Conservation (phyloP, 257 asterid genomes). For the Paulownia fortunei region DNA sequence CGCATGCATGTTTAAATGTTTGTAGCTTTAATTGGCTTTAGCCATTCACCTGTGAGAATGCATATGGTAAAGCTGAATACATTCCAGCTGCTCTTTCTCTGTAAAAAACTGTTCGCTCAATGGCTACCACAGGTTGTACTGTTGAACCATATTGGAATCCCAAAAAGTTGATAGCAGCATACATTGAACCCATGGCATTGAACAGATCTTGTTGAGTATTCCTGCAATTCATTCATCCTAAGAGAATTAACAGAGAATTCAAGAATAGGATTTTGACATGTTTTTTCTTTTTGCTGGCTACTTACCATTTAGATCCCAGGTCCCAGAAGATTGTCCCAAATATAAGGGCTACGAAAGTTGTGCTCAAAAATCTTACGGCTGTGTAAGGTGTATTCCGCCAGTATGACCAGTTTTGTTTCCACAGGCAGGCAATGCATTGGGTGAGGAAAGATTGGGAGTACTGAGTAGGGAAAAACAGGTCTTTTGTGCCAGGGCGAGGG, state of each 20-base stretch:
- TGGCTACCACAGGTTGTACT: constrained; percentile 78
- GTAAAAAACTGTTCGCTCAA: constrained; percentile 83
- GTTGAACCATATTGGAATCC: constrained; percentile 71
- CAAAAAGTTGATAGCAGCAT: constrained; percentile 58
- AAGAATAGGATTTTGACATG: neutral
- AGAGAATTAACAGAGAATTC: neutral
- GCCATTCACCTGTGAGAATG: constrained; percentile 63
- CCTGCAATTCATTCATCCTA: constrained; percentile 37
- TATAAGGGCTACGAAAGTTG: constrained; percentile 57
- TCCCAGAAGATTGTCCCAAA: constrained; percentile 86
- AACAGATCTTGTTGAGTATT: constrained; percentile 53
- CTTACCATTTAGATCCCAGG: constrained; percentile 67
- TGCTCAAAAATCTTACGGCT: constrained; percentile 67
- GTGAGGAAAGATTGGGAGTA: constrained; percentile 62
- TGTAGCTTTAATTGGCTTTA: neutral
- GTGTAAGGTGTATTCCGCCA: constrained; percentile 81
- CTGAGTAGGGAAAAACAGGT: constrained; percentile 54
- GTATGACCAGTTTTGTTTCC: constrained; percentile 81
- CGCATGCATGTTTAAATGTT: neutral
- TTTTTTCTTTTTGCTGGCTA: neutral
- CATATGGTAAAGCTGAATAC: constrained; percentile 85
- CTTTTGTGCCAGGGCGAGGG: constrained; percentile 64
- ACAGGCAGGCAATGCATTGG: constrained; percentile 73
- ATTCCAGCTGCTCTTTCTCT: constrained; percentile 88
- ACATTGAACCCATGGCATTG: constrained; percentile 81